Evolutionary conservation across 1,284 basidiomycete genomes (phyloP).

Genomic region (Serendipita sp.): DNA sequence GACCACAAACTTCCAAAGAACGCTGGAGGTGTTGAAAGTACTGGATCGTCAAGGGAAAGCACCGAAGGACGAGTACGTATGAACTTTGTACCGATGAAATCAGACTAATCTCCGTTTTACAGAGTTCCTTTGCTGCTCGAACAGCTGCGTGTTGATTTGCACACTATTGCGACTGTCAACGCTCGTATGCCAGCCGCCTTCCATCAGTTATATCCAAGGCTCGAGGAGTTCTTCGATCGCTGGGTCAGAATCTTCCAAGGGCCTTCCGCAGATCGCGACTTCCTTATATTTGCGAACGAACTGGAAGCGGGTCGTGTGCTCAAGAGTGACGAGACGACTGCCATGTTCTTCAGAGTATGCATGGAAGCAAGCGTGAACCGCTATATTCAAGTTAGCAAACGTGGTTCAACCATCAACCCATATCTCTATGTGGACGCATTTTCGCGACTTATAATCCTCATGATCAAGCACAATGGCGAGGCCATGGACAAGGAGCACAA

Average conservation of each 20-base stretch:
- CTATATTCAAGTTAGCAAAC: conserved; percentile 57
- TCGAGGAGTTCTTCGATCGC: conserved; percentile 68
- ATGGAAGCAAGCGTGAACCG: conserved; percentile 88
- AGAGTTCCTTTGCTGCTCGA: conserved; percentile 50
- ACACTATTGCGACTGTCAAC: conserved; percentile 23
- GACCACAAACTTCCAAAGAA: conserved; percentile 55
- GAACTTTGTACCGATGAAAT: conserved; percentile 3
- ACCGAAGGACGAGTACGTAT: conserved; percentile 56
- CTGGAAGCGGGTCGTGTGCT: conserved; percentile 93
- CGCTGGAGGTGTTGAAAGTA: conserved; percentile 73
- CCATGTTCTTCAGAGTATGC: conserved; percentile 96
- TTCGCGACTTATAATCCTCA: conserved; percentile 88
- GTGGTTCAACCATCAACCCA: conserved; percentile 56
- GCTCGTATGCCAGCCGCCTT: conserved; percentile 12
- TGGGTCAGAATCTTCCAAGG: conserved; percentile 95
- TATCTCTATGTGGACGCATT: conserved; percentile 94
- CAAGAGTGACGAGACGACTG: conserved; percentile 91
- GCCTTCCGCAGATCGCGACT: conserved; percentile 85
- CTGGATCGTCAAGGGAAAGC: conserved; percentile 58
- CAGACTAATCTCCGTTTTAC: conserved; percentile 5
- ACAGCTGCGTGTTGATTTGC: conserved; percentile 52
- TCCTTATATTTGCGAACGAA: conserved; percentile 94
- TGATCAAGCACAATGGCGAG: conserved; percentile 99
- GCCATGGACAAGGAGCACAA: conserved; percentile 92
- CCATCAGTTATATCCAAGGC: conserved; percentile 29